These are phyloP conservation scores for Setaria viridis DNA, from an alignment of 202 grass and related monocot genomes.

Conservation along the genomic window DNA sequence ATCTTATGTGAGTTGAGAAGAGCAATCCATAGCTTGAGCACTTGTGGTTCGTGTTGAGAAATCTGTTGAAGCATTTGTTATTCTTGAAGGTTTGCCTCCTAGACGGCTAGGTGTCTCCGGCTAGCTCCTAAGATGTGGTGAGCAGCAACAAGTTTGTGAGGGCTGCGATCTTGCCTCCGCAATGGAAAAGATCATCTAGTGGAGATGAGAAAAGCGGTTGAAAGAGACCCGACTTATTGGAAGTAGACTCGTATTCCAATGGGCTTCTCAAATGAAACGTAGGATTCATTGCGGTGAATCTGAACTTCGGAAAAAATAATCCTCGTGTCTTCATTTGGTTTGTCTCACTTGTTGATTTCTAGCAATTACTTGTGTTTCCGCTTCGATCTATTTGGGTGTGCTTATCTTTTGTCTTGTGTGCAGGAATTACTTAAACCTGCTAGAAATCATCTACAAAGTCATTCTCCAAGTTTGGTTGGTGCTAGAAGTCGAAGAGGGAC, in stretches of 20 bases:
- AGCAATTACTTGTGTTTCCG: not conserved
- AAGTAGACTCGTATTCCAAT: not conserved
- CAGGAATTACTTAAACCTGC: not conserved
- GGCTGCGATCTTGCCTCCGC: not conserved
- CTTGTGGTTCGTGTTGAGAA: not conserved
- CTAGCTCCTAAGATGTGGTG: not conserved
- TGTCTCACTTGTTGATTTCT: not conserved
- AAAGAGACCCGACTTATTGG: not conserved
- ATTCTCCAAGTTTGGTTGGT: not conserved
- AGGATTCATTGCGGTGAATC: not conserved
- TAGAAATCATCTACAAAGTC: not conserved
- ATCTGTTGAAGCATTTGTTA: not conserved
- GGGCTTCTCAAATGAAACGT: not conserved
- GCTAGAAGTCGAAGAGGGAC: not conserved
- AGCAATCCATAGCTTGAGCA: not conserved
- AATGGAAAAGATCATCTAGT: not conserved
- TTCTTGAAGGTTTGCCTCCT: not conserved
- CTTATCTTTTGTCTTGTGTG: not conserved
- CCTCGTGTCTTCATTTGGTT: too few relatives aligned
- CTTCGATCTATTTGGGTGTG: not conserved
- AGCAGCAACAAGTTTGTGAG: not conserved
- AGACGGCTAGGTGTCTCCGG: not conserved
- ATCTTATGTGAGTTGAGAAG: not conserved
- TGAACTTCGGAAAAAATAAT: not conserved
- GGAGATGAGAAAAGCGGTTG: not conserved